Evolutionary conservation across 2,329 filamentous ascomycete genomes (phyloP).

Genomic region (Tricladium varicosporioides): DNA sequence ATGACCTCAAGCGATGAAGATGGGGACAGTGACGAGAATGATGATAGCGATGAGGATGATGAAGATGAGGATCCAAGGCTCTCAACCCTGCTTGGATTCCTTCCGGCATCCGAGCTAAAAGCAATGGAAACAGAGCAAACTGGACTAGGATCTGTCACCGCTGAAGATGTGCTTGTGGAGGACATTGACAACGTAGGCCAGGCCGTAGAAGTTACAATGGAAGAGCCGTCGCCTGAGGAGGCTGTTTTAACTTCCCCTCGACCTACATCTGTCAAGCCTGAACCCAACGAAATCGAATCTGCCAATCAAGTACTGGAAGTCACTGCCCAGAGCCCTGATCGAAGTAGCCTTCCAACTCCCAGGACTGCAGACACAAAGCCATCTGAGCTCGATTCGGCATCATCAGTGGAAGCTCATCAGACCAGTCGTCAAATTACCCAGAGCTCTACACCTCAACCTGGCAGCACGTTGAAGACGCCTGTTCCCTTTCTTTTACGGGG

Average conservation of each 20-base stretch:
- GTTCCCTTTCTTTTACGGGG: constrained; percentile 83
- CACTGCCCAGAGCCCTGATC: constrained; percentile 30
- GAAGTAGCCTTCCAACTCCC: constrained; percentile 37
- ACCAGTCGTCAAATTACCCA: constrained; percentile 33
- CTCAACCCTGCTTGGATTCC: constrained; percentile 36
- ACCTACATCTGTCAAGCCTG: background rate
- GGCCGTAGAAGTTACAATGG: constrained; percentile 26
- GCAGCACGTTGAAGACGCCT: constrained; percentile 56
- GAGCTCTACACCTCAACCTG: constrained; percentile 39
- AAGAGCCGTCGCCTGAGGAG: background rate
- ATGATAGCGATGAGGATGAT: constrained; percentile 32
- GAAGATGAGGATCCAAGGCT: constrained; percentile 42
- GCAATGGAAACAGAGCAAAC: constrained; percentile 33
- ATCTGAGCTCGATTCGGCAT: constrained; percentile 35
- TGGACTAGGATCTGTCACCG: background rate
- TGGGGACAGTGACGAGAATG: constrained; percentile 43
- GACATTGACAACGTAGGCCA: constrained; percentile 26
- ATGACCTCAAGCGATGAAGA: constrained; percentile 54
- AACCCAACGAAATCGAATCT: background rate
- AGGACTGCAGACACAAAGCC: constrained; percentile 35
- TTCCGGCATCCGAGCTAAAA: constrained; percentile 32
- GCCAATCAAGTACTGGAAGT: constrained; percentile 7
- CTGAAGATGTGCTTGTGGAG: background rate
- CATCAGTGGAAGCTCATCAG: constrained; percentile 34
- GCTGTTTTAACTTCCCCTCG: background rate